phyloP scores from a whole-genome alignment of 2,329 filamentous ascomycete species.

The Neoscytalidium dimidiatum region DNA sequence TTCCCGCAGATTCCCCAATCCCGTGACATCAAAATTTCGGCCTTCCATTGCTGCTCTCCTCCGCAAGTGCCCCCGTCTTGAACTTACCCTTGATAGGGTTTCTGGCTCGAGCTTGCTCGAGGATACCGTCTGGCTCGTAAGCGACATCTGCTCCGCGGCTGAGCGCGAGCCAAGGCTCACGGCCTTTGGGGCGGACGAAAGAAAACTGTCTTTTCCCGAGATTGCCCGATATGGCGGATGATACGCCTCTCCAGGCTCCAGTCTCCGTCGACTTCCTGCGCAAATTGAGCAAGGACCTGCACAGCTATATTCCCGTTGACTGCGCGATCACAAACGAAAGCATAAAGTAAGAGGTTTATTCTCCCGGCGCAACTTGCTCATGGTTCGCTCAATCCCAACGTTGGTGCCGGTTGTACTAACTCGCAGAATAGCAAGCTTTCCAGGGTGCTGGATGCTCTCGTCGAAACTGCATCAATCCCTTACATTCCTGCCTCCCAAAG shows the following conservation, averaged over 20 bases:
- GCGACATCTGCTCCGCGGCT: neutral
- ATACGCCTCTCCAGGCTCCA: neutral
- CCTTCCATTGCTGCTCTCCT: neutral
- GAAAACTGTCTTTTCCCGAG: neutral
- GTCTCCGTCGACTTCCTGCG: constrained; percentile 11
- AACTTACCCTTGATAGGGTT: neutral
- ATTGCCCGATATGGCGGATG: constrained; percentile 15
- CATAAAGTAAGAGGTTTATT: constrained; percentile 14
- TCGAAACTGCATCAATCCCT: constrained; percentile 35
- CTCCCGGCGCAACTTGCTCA: neutral
- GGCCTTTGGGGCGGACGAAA: neutral
- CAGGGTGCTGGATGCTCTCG: constrained; percentile 29
- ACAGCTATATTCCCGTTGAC: neutral
- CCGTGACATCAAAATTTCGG: constrained; percentile 20
- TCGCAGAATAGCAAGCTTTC: constrained; percentile 30
- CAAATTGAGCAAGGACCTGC: constrained; percentile 14
- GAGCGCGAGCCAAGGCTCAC: neutral
- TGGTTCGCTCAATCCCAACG: too few species aligned
- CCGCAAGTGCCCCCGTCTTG: neutral
- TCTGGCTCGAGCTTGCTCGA: neutral
- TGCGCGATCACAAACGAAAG: constrained; percentile 7
- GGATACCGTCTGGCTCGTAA: neutral
- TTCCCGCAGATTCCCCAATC: neutral
- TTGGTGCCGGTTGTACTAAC: too few species aligned
- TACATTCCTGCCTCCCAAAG: constrained; percentile 41